Base-by-base conservation (phyloP, 495 filamentous ascomycete species). In the Cryomyces minteri region DNA sequence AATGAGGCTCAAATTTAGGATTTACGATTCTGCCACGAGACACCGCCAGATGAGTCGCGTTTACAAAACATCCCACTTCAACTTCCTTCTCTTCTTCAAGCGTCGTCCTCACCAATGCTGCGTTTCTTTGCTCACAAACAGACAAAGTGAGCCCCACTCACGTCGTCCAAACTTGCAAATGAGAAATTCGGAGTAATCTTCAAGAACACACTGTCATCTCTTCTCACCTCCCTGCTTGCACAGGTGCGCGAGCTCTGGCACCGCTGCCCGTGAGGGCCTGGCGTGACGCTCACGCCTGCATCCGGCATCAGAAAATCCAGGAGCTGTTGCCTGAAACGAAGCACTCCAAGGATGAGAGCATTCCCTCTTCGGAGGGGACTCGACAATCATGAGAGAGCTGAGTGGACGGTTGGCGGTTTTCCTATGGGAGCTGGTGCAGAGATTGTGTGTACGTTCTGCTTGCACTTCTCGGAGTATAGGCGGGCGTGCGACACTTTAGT, bases 141-240 rank as follows among this genome's bases (percentile, higher is more conserved):
- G 78, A 83, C 71, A 65, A 10, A 9, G 34, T 38, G 39, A 45
- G 52, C 44, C 44, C 51, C 44, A 60, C 52, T 49, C 55, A 39
- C 41, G 37, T 45, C 39, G 51, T 58, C 54, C 33, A 14, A 41
- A 8, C 41, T 59, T 70, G 87, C 88, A 94, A 90, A 90, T 94
- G 88, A 92, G 88, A 94, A 94, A 94, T 94, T 94, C 88, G 88
- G 88, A 94, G 88, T 84, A 94, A 78, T 88, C 87, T 92, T 87
- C 84, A 84, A 63, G 44, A 46, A 53, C 60, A 25, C 2, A 25
- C 18, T 25, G 54, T 59, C 55, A 62, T 58, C 56, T 63, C 69
- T 62, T 68, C 66, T 65, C 59, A 60, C 56, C 51, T 48, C 44
- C 42, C 51, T 47, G 33, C 14, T 25, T 25, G 18, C 18, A 25